A percentile compares a stretch with the other conserved stretches of the same genome.
phyloP scores from a whole-genome alignment of 768 basidiomycete species.

The Auricularia sp. region DNA sequence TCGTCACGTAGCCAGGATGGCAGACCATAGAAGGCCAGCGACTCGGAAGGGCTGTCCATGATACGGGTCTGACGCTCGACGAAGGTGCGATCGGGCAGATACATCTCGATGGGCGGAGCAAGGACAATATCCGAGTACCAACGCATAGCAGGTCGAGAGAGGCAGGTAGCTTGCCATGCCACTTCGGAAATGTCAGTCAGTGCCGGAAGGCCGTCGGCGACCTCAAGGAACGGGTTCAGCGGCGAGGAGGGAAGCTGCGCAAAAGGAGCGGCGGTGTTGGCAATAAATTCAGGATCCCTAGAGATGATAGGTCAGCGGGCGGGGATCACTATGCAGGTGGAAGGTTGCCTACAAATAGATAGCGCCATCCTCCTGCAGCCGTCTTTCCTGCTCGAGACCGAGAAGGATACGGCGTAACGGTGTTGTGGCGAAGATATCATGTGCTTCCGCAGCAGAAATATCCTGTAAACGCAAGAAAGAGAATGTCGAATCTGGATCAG shows the following conservation, averaged over 20 bases:
- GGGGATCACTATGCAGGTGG: neutral
- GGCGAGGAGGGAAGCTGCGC: slow-evolving; percentile 27
- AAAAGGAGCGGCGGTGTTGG: slow-evolving; percentile 24
- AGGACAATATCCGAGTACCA: slow-evolving; percentile 82
- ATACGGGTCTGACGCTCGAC: slow-evolving; percentile 54
- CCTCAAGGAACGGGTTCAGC: slow-evolving; percentile 22
- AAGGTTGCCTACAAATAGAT: slow-evolving; percentile 10
- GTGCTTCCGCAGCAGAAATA: slow-evolving; percentile 53
- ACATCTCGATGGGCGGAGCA: slow-evolving; percentile 71
- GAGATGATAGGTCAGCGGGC: slow-evolving; percentile 4
- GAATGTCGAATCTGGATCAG: slow-evolving; percentile 45
- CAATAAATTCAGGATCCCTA: slow-evolving; percentile 49
- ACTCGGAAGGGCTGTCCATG: slow-evolving; percentile 62
- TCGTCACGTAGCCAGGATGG: slow-evolving; percentile 57
- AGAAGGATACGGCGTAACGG: slow-evolving; percentile 47
- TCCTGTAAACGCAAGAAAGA: slow-evolving; percentile 69
- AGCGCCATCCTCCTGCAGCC: slow-evolving; percentile 26
- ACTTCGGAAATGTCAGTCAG: slow-evolving; percentile 51
- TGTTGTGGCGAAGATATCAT: slow-evolving; percentile 49
- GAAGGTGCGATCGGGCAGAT: slow-evolving; percentile 71
- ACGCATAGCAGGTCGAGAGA: slow-evolving; percentile 68
- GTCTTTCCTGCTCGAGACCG: slow-evolving; percentile 36
- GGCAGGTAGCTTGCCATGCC: slow-evolving; percentile 64
- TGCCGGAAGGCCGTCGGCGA: slow-evolving; percentile 37
- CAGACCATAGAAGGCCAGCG: slow-evolving; percentile 76